phyloP scores from a whole-genome alignment of 345 rosid genomes.

The Eucalyptus erythrocorys region DNA sequence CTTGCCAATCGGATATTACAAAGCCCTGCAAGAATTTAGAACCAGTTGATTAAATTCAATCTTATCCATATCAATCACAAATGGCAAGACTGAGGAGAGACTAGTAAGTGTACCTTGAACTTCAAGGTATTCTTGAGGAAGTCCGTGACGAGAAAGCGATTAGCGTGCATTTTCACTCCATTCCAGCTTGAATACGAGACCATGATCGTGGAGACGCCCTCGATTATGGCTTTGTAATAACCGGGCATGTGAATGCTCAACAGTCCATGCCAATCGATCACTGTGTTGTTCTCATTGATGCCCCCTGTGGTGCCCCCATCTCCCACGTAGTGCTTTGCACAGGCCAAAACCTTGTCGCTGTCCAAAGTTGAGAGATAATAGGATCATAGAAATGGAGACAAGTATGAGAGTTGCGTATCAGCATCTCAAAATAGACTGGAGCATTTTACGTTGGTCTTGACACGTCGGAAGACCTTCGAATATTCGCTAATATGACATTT shows the following conservation, averaged over 20 bases:
- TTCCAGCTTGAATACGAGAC: conserved; percentile 72
- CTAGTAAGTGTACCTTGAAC: conserved; percentile 33
- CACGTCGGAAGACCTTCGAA: not conserved
- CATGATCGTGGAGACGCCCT: conserved; percentile 76
- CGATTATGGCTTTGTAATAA: conserved; percentile 27
- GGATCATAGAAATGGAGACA: too few relatives aligned
- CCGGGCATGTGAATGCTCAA: conserved; percentile 62
- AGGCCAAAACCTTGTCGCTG: conserved; percentile 65
- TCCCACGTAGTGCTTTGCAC: conserved; percentile 84
- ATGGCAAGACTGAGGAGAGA: not conserved
- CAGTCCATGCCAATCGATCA: conserved; percentile 20
- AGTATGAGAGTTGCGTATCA: too few relatives aligned
- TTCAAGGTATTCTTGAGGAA: conserved; percentile 41
- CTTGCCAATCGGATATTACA: conserved; percentile 73
- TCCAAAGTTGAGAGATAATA: not conserved
- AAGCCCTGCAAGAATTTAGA: conserved; percentile 37
- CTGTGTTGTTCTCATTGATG: conserved; percentile 56
- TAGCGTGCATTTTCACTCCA: conserved; percentile 65
- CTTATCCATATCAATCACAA: not conserved
- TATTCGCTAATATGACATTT: not conserved
- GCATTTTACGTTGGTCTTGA: not conserved
- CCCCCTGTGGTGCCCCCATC: conserved; percentile 76
- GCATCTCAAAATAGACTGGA: not conserved
- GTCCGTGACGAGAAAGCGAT: conserved; percentile 33
- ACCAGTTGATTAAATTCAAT: not conserved